Conservation (phyloP, 2,329 filamentous ascomycete genomes). For the Claviceps pazoutovae region DNA sequence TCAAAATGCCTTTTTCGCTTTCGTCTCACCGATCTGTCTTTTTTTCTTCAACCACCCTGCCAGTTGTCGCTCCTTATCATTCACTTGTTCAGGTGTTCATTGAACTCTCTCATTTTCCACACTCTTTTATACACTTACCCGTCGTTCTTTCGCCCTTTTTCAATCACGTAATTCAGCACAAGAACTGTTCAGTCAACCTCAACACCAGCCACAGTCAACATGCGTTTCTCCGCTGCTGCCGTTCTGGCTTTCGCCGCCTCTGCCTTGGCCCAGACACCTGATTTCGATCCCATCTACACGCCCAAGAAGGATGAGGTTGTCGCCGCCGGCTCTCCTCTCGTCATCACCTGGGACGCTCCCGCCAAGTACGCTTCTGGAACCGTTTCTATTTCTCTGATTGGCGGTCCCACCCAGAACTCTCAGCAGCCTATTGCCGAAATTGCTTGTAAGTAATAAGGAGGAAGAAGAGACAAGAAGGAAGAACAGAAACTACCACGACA, state of each 20-base stretch:
- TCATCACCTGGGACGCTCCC: slow-evolving; percentile 35
- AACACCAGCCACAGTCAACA: slow-evolving; percentile 24
- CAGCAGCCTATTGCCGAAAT: slow-evolving; percentile 30
- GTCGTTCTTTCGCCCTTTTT: slow-evolving; percentile 7
- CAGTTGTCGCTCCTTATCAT: slow-evolving; percentile 6
- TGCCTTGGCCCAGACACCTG: slow-evolving; percentile 38
- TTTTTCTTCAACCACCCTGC: slow-evolving; percentile 10
- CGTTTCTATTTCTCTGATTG: slow-evolving; percentile 40
- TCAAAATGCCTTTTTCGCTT: slow-evolving; percentile 9
- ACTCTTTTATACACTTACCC: slow-evolving; percentile 13
- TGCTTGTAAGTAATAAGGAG: slow-evolving; percentile 32
- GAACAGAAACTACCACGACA: not conserved
- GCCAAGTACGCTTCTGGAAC: slow-evolving; percentile 26
- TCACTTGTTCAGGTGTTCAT: slow-evolving; percentile 10
- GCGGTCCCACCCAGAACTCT: slow-evolving; percentile 29
- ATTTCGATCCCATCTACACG: slow-evolving; percentile 39
- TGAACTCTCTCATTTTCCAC: slow-evolving; percentile 16
- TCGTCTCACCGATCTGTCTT: not conserved
- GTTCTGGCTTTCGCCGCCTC: slow-evolving; percentile 37
- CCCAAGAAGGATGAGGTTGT: slow-evolving; percentile 31
- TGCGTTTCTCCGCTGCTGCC: slow-evolving; percentile 39
- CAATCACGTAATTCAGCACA: not conserved
- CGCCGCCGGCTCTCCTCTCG: slow-evolving; percentile 33
- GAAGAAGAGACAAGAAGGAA: not conserved
- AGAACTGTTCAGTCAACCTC: not conserved